Percentiles rank a stretch among this genome's conserved stretches.
These are phyloP conservation scores for Chenopodium berlandieri DNA, from an alignment of 148 eudicot genomes.

Conservation along the genomic window DNA sequence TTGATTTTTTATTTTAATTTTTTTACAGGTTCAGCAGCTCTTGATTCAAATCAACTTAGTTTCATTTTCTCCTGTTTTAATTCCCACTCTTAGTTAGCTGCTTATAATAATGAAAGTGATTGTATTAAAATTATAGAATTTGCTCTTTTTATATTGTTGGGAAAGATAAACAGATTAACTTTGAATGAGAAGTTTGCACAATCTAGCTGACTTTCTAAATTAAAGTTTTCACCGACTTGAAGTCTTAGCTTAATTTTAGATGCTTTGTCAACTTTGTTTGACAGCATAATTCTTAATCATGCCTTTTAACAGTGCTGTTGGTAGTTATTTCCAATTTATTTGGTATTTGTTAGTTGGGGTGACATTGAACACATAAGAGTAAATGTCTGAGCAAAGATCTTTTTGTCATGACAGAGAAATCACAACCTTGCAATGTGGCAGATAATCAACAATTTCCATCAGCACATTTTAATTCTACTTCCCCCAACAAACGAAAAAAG, in stretches of 20 bases:
- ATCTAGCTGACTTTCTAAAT: background rate
- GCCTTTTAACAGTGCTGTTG: background rate
- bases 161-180: background rate
- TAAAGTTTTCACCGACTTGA: background rate
- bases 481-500: slow-evolving; percentile 54
- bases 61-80: background rate
- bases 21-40: background rate
- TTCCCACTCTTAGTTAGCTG: background rate
- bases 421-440: slow-evolving; percentile 27
- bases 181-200: background rate
- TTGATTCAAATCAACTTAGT: background rate
- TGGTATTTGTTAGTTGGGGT: background rate
- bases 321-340: background rate
- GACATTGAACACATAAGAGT: background rate
- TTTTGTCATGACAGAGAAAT: slow-evolving; percentile 41
- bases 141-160: background rate
- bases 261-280: background rate
- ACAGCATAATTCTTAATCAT: background rate
- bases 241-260: background rate
- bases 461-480: slow-evolving; percentile 38
- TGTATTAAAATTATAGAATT: background rate
- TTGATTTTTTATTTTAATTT: no score
- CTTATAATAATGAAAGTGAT: background rate
- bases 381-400: background rate
- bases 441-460: slow-evolving; percentile 31